phyloP scores from a whole-genome alignment of 805 yeast species.

The Ogataea kodamae region DNA sequence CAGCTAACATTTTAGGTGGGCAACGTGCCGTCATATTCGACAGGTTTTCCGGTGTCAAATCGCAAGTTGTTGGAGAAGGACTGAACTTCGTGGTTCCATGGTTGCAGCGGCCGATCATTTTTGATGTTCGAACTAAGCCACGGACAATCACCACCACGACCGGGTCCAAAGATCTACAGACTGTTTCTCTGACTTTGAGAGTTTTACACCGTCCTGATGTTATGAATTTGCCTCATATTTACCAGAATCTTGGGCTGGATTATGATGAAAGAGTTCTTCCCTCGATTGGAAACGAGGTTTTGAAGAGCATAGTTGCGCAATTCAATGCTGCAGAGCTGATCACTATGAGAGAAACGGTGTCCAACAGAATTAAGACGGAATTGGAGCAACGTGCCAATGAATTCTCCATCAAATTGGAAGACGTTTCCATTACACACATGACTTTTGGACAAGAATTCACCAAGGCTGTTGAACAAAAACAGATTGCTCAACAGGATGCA shows the following conservation, averaged over 20 bases:
- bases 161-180: constrained; percentile 96
- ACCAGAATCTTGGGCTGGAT: constrained; percentile 88
- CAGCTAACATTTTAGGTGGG: constrained; percentile 49
- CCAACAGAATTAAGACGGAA: constrained; percentile 84
- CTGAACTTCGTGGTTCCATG: constrained; percentile 94
- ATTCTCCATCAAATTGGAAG: constrained; percentile 88
- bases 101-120: constrained; percentile 87
- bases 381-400: constrained; percentile 78
- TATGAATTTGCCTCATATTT: constrained; percentile 71
- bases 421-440: constrained; percentile 96
- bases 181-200: constrained; percentile 87
- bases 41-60: constrained; percentile 83
- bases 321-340: constrained; percentile 97
- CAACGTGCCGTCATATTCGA: constrained; percentile 94
- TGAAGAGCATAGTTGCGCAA: constrained; percentile 95
- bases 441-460: constrained; percentile 96
- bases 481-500: constrained; percentile 99
- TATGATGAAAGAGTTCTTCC: constrained; percentile 97
- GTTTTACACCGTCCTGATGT: constrained; percentile 95
- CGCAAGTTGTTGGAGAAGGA: constrained; percentile 91
- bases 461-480: constrained; percentile 97
- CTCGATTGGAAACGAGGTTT: constrained; percentile 93
- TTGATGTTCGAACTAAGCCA: constrained; percentile 94
- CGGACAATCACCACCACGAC: constrained; percentile 91
- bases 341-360: constrained; percentile 94